A percentile compares a stretch with the other conserved stretches of the same genome.
Conservation (phyloP, 345 rosid species). For the Eucalyptus tenuipes region DNA sequence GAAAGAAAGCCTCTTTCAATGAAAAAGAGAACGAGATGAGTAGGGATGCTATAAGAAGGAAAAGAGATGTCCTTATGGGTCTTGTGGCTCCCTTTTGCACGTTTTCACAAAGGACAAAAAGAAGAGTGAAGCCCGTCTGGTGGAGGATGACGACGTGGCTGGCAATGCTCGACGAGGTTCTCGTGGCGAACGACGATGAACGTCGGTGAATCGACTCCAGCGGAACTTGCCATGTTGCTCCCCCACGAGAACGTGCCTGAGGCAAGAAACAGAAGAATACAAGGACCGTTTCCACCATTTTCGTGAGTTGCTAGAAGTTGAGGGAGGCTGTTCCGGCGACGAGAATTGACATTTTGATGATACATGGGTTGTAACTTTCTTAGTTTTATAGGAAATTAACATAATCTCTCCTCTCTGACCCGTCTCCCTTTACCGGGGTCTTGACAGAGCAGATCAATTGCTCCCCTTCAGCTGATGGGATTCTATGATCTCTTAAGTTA, state of each 20-base stretch:
- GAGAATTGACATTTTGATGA: background rate
- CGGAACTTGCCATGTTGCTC: background rate
- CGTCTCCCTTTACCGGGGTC: background rate
- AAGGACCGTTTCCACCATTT: background rate
- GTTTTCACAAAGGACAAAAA: background rate
- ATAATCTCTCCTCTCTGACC: background rate
- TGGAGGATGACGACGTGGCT: background rate
- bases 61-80: background rate
- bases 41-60: background rate
- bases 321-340: background rate
- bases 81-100: background rate
- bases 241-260: background rate
- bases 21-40: background rate
- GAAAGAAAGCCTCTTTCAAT: background rate
- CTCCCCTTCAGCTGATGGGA: background rate
- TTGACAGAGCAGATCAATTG: background rate
- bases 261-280: background rate
- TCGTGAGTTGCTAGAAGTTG: background rate
- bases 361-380: background rate
- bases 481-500: background rate
- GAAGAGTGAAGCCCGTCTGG: background rate
- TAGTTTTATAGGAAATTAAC: background rate
- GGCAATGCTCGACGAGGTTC: background rate
- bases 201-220: background rate
- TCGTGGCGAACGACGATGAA: background rate